Conservation (phyloP, 257 asterid species). For the Misopates orontium region DNA sequence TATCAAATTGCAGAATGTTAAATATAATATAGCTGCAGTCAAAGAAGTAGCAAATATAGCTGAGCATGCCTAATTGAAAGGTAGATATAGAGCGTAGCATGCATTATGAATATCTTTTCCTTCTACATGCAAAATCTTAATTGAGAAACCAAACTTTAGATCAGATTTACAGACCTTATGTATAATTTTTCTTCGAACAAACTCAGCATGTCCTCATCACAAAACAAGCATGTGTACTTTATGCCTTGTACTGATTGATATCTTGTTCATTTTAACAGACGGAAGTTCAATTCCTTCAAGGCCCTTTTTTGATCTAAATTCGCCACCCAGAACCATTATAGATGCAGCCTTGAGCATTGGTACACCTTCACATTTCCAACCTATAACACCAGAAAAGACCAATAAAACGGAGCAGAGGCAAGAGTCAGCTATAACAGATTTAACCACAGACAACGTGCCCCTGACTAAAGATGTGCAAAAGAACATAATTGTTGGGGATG, state of each 20-base stretch:
- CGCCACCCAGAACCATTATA: slow-evolving; percentile 34
- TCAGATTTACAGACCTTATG: too few relatives aligned
- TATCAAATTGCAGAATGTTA: too few relatives aligned
- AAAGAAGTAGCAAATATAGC: too few relatives aligned
- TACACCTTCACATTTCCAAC: slow-evolving; percentile 41
- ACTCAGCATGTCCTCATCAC: background rate
- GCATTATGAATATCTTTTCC: too few relatives aligned
- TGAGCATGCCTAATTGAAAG: too few relatives aligned
- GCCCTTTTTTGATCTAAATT: slow-evolving; percentile 50
- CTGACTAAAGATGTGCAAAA: slow-evolving; percentile 25
- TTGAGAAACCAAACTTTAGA: background rate
- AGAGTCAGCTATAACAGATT: slow-evolving; percentile 25
- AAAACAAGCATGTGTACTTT: background rate
- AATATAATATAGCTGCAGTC: too few relatives aligned
- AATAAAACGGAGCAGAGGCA: slow-evolving; percentile 33
- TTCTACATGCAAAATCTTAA: background rate
- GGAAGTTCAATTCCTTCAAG: slow-evolving; percentile 39
- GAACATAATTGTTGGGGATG: slow-evolving; percentile 28
- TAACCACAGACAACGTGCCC: slow-evolving; percentile 26
- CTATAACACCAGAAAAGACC: slow-evolving; percentile 63
- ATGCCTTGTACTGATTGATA: slow-evolving; percentile 26
- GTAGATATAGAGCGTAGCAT: too few relatives aligned
- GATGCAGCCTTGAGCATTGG: slow-evolving; percentile 40
- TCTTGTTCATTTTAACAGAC: slow-evolving; percentile 44
- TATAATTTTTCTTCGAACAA: background rate